phyloP scores from a whole-genome alignment of 768 basidiomycete genomes.

The Boletus rubropictus region DNA sequence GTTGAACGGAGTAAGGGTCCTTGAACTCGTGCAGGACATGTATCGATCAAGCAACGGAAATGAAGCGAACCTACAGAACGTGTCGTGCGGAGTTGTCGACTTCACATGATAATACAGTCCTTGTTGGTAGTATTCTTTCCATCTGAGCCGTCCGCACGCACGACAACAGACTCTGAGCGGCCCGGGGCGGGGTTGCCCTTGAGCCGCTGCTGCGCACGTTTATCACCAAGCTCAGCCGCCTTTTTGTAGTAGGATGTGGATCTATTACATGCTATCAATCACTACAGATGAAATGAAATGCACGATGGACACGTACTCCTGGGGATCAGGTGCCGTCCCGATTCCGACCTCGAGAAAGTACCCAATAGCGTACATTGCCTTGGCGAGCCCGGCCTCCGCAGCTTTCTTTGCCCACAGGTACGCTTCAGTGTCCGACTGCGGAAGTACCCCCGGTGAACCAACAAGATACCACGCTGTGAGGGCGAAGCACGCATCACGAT shows the following conservation, averaged over 20 bases:
- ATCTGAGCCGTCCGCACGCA: conserved; percentile 45
- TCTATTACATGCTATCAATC: conserved; percentile 33
- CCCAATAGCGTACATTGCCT: conserved; percentile 97
- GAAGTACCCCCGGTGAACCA: conserved; percentile 93
- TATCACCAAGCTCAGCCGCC: conserved; percentile 90
- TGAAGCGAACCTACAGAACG: conserved; percentile 8
- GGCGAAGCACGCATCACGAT: conserved; percentile 96
- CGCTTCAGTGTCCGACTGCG: conserved; percentile 97
- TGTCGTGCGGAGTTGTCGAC: not conserved
- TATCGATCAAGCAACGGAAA: conserved; percentile 10
- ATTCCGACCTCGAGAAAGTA: conserved; percentile 97
- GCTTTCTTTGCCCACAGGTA: conserved; percentile 97
- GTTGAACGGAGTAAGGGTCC: conserved; percentile 7
- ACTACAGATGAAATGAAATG: not conserved
- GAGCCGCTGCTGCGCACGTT: conserved; percentile 83
- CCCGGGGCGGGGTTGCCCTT: conserved; percentile 56
- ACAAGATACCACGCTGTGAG: conserved; percentile 99
- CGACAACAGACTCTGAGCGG: conserved; percentile 55
- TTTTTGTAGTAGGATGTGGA: conserved; percentile 80
- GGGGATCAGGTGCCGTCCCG: conserved; percentile 60
- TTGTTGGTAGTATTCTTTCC: conserved; percentile 55
- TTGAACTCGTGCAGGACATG: not conserved
- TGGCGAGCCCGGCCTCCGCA: conserved; percentile 84
- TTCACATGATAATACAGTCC: conserved; percentile 85
- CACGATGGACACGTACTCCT: conserved; percentile 48